A percentile compares a stretch with the other conserved stretches of the same genome.
These are phyloP conservation scores for Aspergillus leporis DNA, from an alignment of 495 filamentous ascomycete species.

Conservation along the genomic window DNA sequence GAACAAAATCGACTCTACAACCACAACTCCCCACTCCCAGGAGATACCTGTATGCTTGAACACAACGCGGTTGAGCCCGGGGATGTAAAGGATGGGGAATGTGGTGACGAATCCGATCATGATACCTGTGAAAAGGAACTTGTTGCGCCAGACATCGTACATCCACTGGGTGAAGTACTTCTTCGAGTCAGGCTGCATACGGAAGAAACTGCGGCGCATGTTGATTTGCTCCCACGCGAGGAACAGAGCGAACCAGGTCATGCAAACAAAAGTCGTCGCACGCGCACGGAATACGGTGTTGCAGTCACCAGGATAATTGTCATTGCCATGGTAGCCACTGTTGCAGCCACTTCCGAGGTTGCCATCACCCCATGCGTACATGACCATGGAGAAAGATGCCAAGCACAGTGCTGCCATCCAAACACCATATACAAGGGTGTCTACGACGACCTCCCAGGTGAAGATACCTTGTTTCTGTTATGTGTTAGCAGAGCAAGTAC, in stretches of 20 bases:
- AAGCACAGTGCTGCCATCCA: constrained; percentile 72
- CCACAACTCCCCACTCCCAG: constrained; percentile 71
- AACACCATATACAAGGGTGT: constrained; percentile 68
- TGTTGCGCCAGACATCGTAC: constrained; percentile 67
- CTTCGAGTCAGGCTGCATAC: constrained; percentile 59
- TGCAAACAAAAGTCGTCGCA: constrained; percentile 68
- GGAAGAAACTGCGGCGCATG: constrained; percentile 67
- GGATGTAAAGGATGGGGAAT: constrained; percentile 73
- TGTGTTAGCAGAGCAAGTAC: constrained; percentile 31
- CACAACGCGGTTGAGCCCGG: constrained; percentile 65
- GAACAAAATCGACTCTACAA: constrained; percentile 61
- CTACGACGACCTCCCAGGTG: constrained; percentile 64
- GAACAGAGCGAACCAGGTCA: constrained; percentile 76
- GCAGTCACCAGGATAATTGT: constrained; percentile 46
- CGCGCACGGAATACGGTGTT: constrained; percentile 70
- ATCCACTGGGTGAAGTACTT: constrained; percentile 56
- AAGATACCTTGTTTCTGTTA: constrained; percentile 66
- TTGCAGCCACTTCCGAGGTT: constrained; percentile 65
- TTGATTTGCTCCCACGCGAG: constrained; percentile 74
- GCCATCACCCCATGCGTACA: constrained; percentile 67
- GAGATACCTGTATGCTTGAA: constrained; percentile 71
- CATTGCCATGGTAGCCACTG: constrained; percentile 62
- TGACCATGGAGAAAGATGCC: constrained; percentile 61
- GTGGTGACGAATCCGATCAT: constrained; percentile 67
- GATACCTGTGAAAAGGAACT: constrained; percentile 70